Conservation (phyloP, 2,329 filamentous ascomycete genomes). For the Pestalotiopsis sp. region DNA sequence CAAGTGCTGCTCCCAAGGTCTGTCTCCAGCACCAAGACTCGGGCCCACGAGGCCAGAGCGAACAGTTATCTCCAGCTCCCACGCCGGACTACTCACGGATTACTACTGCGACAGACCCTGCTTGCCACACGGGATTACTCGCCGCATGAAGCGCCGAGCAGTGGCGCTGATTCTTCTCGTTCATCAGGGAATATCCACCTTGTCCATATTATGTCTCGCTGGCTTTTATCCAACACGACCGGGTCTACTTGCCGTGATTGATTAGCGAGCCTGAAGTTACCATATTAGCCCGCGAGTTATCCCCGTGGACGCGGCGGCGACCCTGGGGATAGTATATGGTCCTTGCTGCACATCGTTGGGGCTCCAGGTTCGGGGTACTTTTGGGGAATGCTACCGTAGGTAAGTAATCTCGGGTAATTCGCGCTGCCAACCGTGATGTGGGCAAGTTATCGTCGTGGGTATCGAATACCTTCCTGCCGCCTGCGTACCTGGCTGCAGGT, state of each 20-base stretch:
- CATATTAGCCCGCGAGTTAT: neutral
- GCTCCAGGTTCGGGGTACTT: neutral
- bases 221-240: neutral
- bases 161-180: neutral
- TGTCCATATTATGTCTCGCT: neutral
- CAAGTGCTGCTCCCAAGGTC: neutral
- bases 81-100: neutral
- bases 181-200: neutral
- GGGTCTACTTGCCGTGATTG: neutral
- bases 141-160: neutral
- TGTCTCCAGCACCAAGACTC: neutral
- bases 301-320: neutral
- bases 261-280: neutral
- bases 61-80: neutral
- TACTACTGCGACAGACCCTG: neutral
- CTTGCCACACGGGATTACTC: neutral
- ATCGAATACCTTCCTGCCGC: neutral
- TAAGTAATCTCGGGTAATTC: neutral
- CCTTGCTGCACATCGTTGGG: slow-evolving; percentile 4
- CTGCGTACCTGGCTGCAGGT: neutral
- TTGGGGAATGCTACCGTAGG: neutral
- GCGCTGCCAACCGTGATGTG: neutral
- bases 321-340: slow-evolving; percentile 1
- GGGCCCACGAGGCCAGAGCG: neutral
- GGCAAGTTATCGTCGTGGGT: neutral